Base-by-base conservation (phyloP, 306 rosid species). In the Vigna reflexopilosa region DNA sequence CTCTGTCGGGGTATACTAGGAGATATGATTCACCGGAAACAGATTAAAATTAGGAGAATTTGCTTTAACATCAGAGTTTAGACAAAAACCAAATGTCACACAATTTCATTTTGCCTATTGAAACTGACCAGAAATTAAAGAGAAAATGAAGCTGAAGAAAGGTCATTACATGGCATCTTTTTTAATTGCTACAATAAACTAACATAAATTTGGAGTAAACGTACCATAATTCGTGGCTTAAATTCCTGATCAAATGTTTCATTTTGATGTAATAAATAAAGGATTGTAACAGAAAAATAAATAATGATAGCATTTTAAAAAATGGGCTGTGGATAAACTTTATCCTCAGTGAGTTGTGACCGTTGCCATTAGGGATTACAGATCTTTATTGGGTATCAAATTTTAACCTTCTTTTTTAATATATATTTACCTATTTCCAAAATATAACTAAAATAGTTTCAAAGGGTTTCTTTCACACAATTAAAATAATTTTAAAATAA, bases 41-140 rank as follows among this genome's bases (percentile, higher is more conserved):
- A 56, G 28, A 15, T 10, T 12, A 22, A 9, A 57, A 80, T 77
- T 40, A 71, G 77, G 83, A 68, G 72, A 83, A 84, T 42, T 52
- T 28, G 36, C n/a, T 11, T 11, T 22, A 32, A 49, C 42, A 69
- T 81, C 61, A 83, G 85, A 84, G 83, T 73, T 83, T 83, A 64
- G 75, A 85, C 57, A 44, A 44, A 69, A 68, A 49, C 49, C 28
- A 19, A 17, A 44, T 56, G 62, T 8, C 62, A 19, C 69, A 57
- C 62, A 69, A 45, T 57, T 32, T 78, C 62, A 78, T 57, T 30
- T 57, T 69, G 17, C 42, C 15, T 30, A 45, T 47, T 70, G 9
- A 55, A 77, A 36, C 38, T 10, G 1, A 44, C 6, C 44, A 40
- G 15, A 45, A 44, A 19, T 59, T 73, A 0, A 59, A 44, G 19